A percentile compares a stretch with the other conserved stretches of the same genome.
Evolutionary conservation across 2,329 filamentous ascomycete genomes (phyloP).

Genomic region (Neospermospora avenae): DNA sequence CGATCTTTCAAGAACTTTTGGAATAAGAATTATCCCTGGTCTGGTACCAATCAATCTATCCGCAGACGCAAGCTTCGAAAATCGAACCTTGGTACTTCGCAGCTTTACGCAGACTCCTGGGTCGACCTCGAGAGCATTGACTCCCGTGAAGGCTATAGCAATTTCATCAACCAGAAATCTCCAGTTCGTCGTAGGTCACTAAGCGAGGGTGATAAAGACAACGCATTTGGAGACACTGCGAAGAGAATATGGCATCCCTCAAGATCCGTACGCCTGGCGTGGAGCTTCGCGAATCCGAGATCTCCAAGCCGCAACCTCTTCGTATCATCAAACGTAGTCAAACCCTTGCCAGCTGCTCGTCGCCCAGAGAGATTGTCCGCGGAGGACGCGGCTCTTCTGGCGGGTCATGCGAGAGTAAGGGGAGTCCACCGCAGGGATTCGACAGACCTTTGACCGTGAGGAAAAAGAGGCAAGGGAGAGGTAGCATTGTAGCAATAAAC

Average conservation of each 20-base stretch:
- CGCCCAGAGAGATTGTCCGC: slow-evolving; percentile 23
- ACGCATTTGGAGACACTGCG: slow-evolving; percentile 6
- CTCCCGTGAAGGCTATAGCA: slow-evolving; percentile 29
- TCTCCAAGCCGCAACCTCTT: slow-evolving; percentile 43
- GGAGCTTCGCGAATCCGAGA: slow-evolving; percentile 37
- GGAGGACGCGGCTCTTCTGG: slow-evolving; percentile 24
- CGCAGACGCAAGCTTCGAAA: slow-evolving; percentile 30
- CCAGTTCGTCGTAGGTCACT: background rate
- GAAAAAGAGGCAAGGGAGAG: slow-evolving; percentile 26
- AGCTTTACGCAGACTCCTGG: slow-evolving; percentile 38
- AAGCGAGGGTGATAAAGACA: slow-evolving; percentile 12
- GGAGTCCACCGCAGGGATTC: slow-evolving; percentile 28
- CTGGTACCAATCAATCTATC: slow-evolving; percentile 29
- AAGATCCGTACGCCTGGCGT: slow-evolving; percentile 30
- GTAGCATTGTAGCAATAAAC: slow-evolving; percentile 19
- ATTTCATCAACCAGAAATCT: slow-evolving; percentile 25
- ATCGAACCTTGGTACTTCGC: slow-evolving; percentile 36
- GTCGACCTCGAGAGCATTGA: slow-evolving; percentile 37
- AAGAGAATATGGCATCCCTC: slow-evolving; percentile 38
- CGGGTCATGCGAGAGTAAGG: slow-evolving; percentile 26
- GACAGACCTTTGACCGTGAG: slow-evolving; percentile 33
- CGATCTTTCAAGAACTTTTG: slow-evolving; percentile 24
- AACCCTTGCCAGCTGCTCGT: slow-evolving; percentile 29
- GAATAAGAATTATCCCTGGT: slow-evolving; percentile 30
- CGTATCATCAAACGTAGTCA: slow-evolving; percentile 47